Conservation (phyloP, 2,329 filamentous ascomycete species). For the Cladosporium phlei region DNA sequence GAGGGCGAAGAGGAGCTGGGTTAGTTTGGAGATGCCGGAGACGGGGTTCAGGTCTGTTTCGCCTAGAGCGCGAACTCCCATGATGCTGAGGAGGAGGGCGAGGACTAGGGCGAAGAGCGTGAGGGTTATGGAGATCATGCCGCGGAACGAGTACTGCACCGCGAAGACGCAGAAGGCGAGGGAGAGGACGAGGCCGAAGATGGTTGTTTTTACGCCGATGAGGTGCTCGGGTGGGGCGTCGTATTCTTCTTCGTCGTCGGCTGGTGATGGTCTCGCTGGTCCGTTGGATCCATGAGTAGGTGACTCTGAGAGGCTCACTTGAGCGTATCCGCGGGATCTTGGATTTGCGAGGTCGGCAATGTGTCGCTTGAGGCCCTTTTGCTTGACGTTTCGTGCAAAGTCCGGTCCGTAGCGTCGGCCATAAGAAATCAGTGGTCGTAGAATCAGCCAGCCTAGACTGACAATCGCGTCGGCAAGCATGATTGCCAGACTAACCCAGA, state of each 20-base stretch:
- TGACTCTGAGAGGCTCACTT: constrained; percentile 27
- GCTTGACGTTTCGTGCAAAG: constrained; percentile 24
- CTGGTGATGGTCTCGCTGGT: background rate
- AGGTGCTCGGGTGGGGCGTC: constrained; percentile 83
- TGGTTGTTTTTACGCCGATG: constrained; percentile 66
- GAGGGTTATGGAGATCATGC: constrained; percentile 73
- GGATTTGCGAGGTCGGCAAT: constrained; percentile 31
- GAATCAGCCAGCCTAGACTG: constrained; percentile 73
- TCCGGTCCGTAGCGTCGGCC: constrained; percentile 37
- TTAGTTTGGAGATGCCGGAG: constrained; percentile 92
- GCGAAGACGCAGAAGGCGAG: constrained; percentile 74
- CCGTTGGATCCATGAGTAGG: constrained; percentile 16
- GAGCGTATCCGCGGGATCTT: constrained; percentile 36
- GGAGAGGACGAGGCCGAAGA: constrained; percentile 70
- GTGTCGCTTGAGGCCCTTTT: constrained; percentile 30
- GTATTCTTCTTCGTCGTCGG: constrained; percentile 45
- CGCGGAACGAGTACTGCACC: constrained; percentile 77
- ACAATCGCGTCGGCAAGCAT: constrained; percentile 94
- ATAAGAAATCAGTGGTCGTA: constrained; percentile 57
- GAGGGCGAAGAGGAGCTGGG: constrained; percentile 89
- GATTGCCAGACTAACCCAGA: constrained; percentile 92
- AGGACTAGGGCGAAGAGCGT: constrained; percentile 79
- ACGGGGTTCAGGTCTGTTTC: constrained; percentile 96
- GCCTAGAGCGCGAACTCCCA: constrained; percentile 61
- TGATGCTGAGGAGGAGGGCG: constrained; percentile 62